phyloP scores from a whole-genome alignment of 2,329 filamentous ascomycete genomes.

The Madurella mycetomatis region DNA sequence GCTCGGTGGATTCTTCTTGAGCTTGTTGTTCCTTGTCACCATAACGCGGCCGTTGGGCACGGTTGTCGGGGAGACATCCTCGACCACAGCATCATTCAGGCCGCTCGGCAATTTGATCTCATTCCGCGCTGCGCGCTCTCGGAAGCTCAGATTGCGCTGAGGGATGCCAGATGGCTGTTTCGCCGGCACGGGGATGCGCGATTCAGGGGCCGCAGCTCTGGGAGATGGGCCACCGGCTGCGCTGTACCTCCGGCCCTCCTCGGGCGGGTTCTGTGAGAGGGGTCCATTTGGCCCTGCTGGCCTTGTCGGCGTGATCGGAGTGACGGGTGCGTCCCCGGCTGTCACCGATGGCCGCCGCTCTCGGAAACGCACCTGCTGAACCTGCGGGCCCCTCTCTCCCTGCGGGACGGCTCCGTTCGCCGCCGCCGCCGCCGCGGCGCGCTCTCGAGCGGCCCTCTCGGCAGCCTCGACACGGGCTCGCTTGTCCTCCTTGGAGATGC shows the following conservation, averaged over 20 bases:
- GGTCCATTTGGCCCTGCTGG: slow-evolving; percentile 28
- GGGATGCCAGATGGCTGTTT: slow-evolving; percentile 35
- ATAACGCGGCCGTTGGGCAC: slow-evolving; percentile 35
- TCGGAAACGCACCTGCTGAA: slow-evolving; percentile 33
- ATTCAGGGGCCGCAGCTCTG: slow-evolving; percentile 23
- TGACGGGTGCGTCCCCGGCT: slow-evolving; percentile 25
- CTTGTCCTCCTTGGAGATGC: slow-evolving; percentile 95
- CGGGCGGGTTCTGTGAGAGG: slow-evolving; percentile 31
- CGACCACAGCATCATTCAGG: slow-evolving; percentile 20
- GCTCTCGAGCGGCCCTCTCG: slow-evolving; percentile 67
- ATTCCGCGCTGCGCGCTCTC: slow-evolving; percentile 50
- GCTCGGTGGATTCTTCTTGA: slow-evolving; percentile 54
- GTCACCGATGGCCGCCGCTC: slow-evolving; percentile 25
- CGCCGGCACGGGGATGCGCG: slow-evolving; percentile 27
- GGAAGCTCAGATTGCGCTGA: slow-evolving; percentile 56
- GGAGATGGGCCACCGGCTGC: slow-evolving; percentile 29
- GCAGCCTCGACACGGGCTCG: slow-evolving; percentile 78
- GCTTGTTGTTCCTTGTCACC: slow-evolving; percentile 52
- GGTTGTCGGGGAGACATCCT: slow-evolving; percentile 27
- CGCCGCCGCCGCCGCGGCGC: slow-evolving; percentile 6
- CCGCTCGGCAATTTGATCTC: slow-evolving; percentile 36
- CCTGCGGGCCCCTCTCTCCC: slow-evolving; percentile 19
- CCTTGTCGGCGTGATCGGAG: slow-evolving; percentile 21
- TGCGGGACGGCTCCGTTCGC: slow-evolving; percentile 22
- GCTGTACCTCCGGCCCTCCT: slow-evolving; percentile 29